Base-by-base conservation (phyloP, 257 asterid species). In the Salvia miltiorrhiza region DNA sequence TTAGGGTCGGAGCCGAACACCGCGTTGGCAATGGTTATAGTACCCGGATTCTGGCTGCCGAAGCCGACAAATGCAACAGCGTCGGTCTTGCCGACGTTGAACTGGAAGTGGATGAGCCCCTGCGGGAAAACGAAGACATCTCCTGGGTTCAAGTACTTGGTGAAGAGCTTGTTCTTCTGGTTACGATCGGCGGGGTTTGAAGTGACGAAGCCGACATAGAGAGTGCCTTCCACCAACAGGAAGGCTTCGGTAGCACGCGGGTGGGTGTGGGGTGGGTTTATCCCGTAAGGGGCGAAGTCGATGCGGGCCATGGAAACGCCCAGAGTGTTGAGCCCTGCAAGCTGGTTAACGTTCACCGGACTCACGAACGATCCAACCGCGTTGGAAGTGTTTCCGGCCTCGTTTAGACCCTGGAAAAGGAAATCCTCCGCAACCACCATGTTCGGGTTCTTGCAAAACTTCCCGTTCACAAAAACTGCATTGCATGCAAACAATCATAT, bases 31-130 rank as follows among this genome's bases (percentile, higher is more conserved):
- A 63, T 13, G 63, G 63, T 56, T 7, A 56, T 56, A 1, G 63
- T 56, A n/a, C 63, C 63, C 7, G 63, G 63, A 6, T 28, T 28
- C 63, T 56, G 43, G 63, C 63, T 56, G 1, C 63, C 63, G 40
- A 56, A 56, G 66, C 73, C 35, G 1, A 60, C 77, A 14, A 72
- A 59, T 4, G 78, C 74, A 17, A 65, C 45, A 1, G 73, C 78
- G 5, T 45, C 16, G 2, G 26, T 47, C 48, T 65, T 55, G 1
- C 67, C 73, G 9, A 73, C 77, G n/a, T 73, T 73, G 7, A 13
- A 43, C 41, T 64, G 77, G 45, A 65, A 73, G 47, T 65, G 78
- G 54, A 73, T 56, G 8, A 72, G 78, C 0, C 78, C 81, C 35
- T 33, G 59, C 0, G 81, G 81, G 2, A 77, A 77, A 5, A 77